Evolutionary conservation across 164 flowering plant genomes (phyloP).

Genomic region (Dillenia suffruticosa): DNA sequence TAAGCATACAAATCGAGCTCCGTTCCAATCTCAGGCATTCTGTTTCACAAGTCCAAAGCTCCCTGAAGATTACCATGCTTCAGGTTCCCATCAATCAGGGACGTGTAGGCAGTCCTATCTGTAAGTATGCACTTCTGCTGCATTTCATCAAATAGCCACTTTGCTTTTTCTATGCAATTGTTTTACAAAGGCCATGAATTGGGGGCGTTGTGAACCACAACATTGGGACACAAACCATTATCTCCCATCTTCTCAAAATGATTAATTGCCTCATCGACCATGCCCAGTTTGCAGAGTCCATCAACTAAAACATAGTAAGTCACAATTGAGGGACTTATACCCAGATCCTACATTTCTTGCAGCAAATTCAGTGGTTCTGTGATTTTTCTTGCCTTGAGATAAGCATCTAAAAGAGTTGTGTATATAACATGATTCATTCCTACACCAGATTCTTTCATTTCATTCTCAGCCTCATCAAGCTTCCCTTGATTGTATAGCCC

Average conservation of each 20-base stretch:
- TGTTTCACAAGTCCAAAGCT: slow-evolving; percentile 46
- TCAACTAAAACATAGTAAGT: slow-evolving; percentile 69
- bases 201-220: slow-evolving; percentile 62
- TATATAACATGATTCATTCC: slow-evolving; percentile 47
- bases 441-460: slow-evolving; percentile 47
- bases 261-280: slow-evolving; percentile 50
- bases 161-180: slow-evolving; percentile 48
- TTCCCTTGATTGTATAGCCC: slow-evolving; percentile 58
- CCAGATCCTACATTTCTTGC: slow-evolving; percentile 50
- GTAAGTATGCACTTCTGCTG: slow-evolving; percentile 43
- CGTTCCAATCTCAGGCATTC: slow-evolving; percentile 53
- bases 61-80: slow-evolving; percentile 61
- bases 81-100: slow-evolving; percentile 66
- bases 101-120: slow-evolving; percentile 62
- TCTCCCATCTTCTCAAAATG: slow-evolving; percentile 46
- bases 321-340: slow-evolving; percentile 48
- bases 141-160: slow-evolving; percentile 58
- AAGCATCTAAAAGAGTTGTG: slow-evolving; percentile 65
- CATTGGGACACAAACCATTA: slow-evolving; percentile 51
- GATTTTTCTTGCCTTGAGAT: slow-evolving; percentile 59
- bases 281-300: slow-evolving; percentile 71
- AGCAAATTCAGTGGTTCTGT: slow-evolving; percentile 51
- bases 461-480: slow-evolving; percentile 49
- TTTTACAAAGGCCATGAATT: slow-evolving; percentile 71
- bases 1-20: slow-evolving; percentile 70